phyloP scores from a whole-genome alignment of 257 asterid species.

The Penstemon davidsonii region DNA sequence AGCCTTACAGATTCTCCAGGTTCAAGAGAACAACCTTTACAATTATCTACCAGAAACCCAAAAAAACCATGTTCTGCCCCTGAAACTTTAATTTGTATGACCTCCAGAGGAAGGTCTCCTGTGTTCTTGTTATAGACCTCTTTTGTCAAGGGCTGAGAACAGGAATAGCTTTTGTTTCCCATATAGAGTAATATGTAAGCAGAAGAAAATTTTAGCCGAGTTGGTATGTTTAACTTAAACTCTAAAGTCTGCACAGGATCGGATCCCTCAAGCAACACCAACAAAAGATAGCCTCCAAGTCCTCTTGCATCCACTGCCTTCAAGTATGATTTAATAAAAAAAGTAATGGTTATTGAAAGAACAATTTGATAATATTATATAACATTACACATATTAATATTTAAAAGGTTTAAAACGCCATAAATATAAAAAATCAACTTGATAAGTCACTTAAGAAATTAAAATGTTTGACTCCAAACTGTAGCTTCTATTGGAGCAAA shows the following conservation, averaged over 20 bases:
- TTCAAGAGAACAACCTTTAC: slow-evolving; percentile 62
- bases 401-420: too few relatives aligned
- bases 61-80: slow-evolving; percentile 73
- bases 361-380: too few relatives aligned
- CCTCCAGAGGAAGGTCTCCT: slow-evolving; percentile 77
- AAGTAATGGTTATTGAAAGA: background rate
- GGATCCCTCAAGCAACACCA: slow-evolving; percentile 63
- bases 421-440: too few relatives aligned
- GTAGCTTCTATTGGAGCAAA: background rate
- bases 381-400: too few relatives aligned
- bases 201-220: slow-evolving; percentile 39
- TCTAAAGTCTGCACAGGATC: slow-evolving; percentile 55
- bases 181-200: slow-evolving; percentile 30
- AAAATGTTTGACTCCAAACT: too few relatives aligned
- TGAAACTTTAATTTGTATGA: slow-evolving; percentile 59
- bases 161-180: slow-evolving; percentile 39
- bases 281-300: slow-evolving; percentile 66
- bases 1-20: slow-evolving; percentile 80
- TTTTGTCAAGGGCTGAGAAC: slow-evolving; percentile 53
- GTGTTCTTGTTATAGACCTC: slow-evolving; percentile 68
- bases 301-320: slow-evolving; percentile 49
- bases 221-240: slow-evolving; percentile 50
- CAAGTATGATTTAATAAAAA: slow-evolving; percentile 18
- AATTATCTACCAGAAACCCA: slow-evolving; percentile 63
- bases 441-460: too few relatives aligned